Conservation (phyloP, 108 stramenopile genomes). For the Pseudonitzschia pungens region DNA sequence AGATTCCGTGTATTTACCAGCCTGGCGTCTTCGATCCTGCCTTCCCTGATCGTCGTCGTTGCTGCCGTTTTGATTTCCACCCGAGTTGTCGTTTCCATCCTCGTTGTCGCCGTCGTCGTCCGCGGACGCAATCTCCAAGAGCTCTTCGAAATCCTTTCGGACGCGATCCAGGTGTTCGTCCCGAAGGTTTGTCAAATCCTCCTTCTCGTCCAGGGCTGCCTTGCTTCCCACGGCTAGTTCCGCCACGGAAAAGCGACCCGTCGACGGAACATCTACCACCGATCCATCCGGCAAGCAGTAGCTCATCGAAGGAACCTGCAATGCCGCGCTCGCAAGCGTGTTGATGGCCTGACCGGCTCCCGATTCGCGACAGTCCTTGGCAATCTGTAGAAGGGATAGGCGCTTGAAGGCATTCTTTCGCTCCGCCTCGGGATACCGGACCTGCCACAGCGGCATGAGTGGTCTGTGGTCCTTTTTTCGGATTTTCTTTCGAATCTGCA, state of each 20-base stretch:
- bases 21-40: conserved; percentile 10
- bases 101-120: conserved; percentile 8
- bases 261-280: conserved; percentile 62
- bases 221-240: conserved; percentile 44
- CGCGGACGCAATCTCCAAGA: conserved; percentile 23
- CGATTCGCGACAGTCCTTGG: conserved; percentile 62
- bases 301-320: conserved; percentile 56
- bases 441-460: conserved; percentile 75
- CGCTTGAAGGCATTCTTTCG: conserved; percentile 55
- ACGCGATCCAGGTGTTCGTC: conserved; percentile 44
- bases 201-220: conserved; percentile 19
- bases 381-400: conserved; percentile 60
- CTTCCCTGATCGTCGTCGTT: background rate
- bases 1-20: conserved; percentile 43
- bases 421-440: conserved; percentile 34
- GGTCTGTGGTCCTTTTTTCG: conserved; percentile 22
- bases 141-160: conserved; percentile 20
- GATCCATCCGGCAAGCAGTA: conserved; percentile 79
- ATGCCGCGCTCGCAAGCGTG: conserved; percentile 42
- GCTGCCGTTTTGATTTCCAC: background rate
- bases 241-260: conserved; percentile 63
- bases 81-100: conserved; percentile 1
- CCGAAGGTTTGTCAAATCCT: conserved; percentile 36
- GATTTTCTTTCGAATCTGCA: conserved; percentile 12
- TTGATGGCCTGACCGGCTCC: conserved; percentile 75